These are phyloP conservation scores for Kodamaea sp. DNA, from an alignment of 1,139 yeast genomes.

Conservation along the genomic window DNA sequence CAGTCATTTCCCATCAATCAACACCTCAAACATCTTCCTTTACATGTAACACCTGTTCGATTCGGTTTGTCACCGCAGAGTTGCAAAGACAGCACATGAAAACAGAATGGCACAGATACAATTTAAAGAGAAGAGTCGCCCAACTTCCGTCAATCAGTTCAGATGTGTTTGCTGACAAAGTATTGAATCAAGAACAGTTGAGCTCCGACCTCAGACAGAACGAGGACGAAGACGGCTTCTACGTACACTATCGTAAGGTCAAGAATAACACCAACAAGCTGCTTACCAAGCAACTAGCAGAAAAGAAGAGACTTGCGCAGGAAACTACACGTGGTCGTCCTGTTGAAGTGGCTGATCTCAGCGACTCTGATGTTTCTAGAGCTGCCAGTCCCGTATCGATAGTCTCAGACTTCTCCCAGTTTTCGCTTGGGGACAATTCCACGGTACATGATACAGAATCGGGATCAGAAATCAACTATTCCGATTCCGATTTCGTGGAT, in stretches of 20 bases:
- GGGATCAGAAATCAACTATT: constrained; percentile 49
- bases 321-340: constrained; percentile 8
- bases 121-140: constrained; percentile 89
- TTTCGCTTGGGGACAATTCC: constrained; percentile 69
- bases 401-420: constrained; percentile 59
- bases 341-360: constrained; percentile 9
- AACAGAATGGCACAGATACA: constrained; percentile 94
- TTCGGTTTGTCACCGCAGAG: constrained; percentile 75
- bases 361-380: constrained; percentile 20
- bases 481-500: constrained; percentile 37
- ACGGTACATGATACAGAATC: constrained; percentile 44
- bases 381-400: constrained; percentile 57
- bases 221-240: constrained; percentile 71
- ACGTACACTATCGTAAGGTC: constrained; percentile 33
- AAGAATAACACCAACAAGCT: constrained; percentile 22
- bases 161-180: constrained; percentile 79
- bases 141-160: constrained; percentile 77
- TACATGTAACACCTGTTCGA: constrained; percentile 88
- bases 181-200: constrained; percentile 36
- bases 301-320: constrained; percentile 3
- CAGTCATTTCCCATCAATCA: constrained; percentile 33
- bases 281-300: constrained; percentile 22
- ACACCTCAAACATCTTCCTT: constrained; percentile 41
- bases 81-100: constrained; percentile 91
- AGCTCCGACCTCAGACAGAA: constrained; percentile 38